A percentile compares a stretch with the other conserved stretches of the same genome.
Evolutionary conservation across 83 land plant species (phyloP).

Genomic region (Larix sibirica): DNA sequence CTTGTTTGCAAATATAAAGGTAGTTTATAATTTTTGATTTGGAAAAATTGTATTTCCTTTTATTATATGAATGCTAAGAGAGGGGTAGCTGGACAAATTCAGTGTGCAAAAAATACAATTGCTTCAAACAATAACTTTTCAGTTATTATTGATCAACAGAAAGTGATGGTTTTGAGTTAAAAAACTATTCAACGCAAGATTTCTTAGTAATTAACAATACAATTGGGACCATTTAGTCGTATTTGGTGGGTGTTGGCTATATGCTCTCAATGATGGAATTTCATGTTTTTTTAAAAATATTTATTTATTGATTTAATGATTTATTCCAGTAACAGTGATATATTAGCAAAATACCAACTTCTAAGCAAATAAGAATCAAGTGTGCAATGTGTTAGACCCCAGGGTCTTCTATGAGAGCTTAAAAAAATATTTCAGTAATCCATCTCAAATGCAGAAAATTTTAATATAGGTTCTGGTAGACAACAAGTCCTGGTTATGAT

Average conservation of each 20-base stretch:
- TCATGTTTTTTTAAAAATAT: background rate
- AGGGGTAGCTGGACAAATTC: background rate
- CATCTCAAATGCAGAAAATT: background rate
- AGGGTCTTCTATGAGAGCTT: background rate
- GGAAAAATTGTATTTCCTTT: background rate
- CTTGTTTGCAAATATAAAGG: slow-evolving; percentile 65
- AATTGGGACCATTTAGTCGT: background rate
- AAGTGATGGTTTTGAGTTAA: background rate
- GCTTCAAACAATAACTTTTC: background rate
- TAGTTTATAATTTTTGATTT: slow-evolving; percentile 10
- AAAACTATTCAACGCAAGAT: background rate
- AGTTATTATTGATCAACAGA: background rate
- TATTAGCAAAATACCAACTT: too few relatives aligned
- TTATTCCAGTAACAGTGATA: too few relatives aligned
- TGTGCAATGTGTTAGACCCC: background rate
- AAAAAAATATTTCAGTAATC: background rate
- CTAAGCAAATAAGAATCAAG: background rate
- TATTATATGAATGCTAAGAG: background rate
- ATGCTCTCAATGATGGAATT: background rate
- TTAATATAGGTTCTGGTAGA: too few relatives aligned
- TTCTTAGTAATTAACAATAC: background rate
- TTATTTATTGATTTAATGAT: too few relatives aligned
- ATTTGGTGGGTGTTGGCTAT: background rate
- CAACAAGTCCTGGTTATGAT: too few relatives aligned
- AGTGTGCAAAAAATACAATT: background rate